phyloP scores from a whole-genome alignment of 371 early-diverging fungal species.

The Actinomortierella wolfii region DNA sequence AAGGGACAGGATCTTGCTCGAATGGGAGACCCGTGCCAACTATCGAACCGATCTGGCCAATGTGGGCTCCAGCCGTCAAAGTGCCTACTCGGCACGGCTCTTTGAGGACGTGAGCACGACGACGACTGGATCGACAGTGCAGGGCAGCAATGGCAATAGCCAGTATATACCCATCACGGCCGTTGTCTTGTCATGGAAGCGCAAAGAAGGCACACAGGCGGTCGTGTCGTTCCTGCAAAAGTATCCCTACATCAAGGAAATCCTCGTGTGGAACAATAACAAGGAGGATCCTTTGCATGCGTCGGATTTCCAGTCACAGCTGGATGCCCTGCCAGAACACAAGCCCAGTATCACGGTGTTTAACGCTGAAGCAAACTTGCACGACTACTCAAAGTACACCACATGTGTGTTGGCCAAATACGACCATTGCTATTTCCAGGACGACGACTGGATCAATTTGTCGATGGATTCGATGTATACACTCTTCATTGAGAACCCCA shows the following conservation, averaged over 20 bases:
- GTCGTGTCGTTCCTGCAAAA: slow-evolving; percentile 56
- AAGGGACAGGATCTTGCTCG: slow-evolving; percentile 28
- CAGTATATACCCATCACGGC: slow-evolving; percentile 58
- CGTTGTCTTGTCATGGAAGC: slow-evolving; percentile 55
- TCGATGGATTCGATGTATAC: slow-evolving; percentile 62
- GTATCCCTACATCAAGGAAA: slow-evolving; percentile 66
- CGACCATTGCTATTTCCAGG: slow-evolving; percentile 67
- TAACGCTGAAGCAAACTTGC: slow-evolving; percentile 56
- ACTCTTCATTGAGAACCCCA: slow-evolving; percentile 57
- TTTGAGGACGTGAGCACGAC: slow-evolving; percentile 7
- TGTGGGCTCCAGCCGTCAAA: slow-evolving; percentile 20
- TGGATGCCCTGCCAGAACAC: too few relatives aligned
- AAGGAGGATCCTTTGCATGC: slow-evolving; percentile 20
- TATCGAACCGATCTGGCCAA: slow-evolving; percentile 41
- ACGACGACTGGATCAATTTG: slow-evolving; percentile 58
- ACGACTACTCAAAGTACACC: slow-evolving; percentile 63
- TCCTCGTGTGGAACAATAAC: slow-evolving; percentile 61
- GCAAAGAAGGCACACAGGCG: slow-evolving; percentile 52
- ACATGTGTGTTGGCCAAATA: slow-evolving; percentile 63
- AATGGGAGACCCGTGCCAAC: slow-evolving; percentile 41
- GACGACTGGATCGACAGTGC: not conserved
- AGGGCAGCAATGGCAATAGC: slow-evolving; percentile 6
- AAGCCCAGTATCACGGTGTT: slow-evolving; percentile 36
- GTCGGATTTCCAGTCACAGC: slow-evolving; percentile 3
- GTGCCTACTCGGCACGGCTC: slow-evolving; percentile 26